Conservation (phyloP, 306 rosid species). For the Citrullus colocynthis region DNA sequence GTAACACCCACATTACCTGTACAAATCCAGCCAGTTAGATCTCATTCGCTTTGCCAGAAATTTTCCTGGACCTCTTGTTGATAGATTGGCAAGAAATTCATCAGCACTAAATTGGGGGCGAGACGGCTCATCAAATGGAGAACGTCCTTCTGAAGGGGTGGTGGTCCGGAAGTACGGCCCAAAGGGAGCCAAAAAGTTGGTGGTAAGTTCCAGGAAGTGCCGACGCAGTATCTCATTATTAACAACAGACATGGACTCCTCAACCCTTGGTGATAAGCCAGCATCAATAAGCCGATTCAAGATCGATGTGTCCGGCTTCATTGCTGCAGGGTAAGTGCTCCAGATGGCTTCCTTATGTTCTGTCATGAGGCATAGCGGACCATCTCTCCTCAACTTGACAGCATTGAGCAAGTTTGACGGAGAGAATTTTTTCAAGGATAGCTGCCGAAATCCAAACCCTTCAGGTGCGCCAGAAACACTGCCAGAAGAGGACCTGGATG, state of each 20-base stretch:
- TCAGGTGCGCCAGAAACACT: conserved; percentile 39
- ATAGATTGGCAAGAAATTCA: conserved; percentile 61
- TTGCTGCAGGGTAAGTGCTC: conserved; percentile 71
- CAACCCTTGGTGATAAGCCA: conserved; percentile 74
- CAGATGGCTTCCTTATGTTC: conserved; percentile 95
- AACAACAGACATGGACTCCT: conserved; percentile 86
- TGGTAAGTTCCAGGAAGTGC: conserved; percentile 82
- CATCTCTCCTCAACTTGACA: conserved; percentile 76
- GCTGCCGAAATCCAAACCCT: conserved; percentile 65
- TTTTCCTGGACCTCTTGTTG: conserved; percentile 84
- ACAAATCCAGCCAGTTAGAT: conserved; percentile 81
- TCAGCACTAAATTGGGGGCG: conserved; percentile 50
- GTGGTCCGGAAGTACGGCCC: conserved; percentile 73
- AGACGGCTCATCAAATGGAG: conserved; percentile 71
- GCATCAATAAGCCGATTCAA: conserved; percentile 85
- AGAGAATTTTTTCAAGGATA: conserved; percentile 61
- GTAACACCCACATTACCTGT: conserved; percentile 35
- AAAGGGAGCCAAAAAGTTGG: conserved; percentile 88
- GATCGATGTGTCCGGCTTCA: conserved; percentile 83
- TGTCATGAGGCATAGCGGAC: conserved; percentile 95
- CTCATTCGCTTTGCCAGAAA: conserved; percentile 76
- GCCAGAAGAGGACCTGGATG: conserved; percentile 44
- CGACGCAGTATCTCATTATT: conserved; percentile 77
- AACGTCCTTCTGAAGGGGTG: conserved; percentile 61
- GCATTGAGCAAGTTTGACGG: conserved; percentile 71